Percentiles rank a stretch among this genome's conserved stretches.
These are phyloP conservation scores for Rhodomyrtus tomentosa DNA, from an alignment of 345 rosid genomes.

Conservation along the genomic window DNA sequence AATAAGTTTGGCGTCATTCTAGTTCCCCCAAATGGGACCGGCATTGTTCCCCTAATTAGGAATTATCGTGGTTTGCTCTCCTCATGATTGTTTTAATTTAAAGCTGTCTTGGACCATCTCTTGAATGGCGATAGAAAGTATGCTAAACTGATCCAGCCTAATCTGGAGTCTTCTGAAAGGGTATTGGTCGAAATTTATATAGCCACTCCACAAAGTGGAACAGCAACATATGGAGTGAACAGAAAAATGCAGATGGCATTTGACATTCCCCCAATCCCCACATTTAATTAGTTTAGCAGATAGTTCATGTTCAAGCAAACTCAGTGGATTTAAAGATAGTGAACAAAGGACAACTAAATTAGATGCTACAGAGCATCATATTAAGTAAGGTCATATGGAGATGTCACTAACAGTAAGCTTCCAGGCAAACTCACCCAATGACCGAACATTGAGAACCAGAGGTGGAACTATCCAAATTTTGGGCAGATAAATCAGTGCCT, in stretches of 20 bases:
- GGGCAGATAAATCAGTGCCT: constrained; percentile 1
- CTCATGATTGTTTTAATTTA: neutral
- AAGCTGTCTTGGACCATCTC: neutral
- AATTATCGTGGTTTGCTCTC: neutral
- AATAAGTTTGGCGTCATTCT: neutral
- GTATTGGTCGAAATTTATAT: neutral
- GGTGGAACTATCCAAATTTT: constrained; percentile 8
- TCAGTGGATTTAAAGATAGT: neutral
- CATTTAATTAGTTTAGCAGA: neutral
- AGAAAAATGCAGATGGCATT: neutral
- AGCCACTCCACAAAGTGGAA: neutral
- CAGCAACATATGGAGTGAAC: neutral
- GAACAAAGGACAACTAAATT: neutral
- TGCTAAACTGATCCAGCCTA: neutral
- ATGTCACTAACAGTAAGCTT: neutral
- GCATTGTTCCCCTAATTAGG: neutral
- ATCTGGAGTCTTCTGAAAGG: neutral
- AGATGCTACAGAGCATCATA: neutral
- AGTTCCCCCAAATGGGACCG: neutral
- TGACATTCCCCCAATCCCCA: neutral
- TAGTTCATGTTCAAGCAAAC: neutral
- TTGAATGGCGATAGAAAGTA: neutral
- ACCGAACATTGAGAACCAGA: neutral
- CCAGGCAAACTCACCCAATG: neutral
- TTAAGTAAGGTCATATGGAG: neutral